These are phyloP conservation scores for Sclerotinia glacialis DNA, from an alignment of 2,329 filamentous ascomycete genomes.

Conservation along the genomic window DNA sequence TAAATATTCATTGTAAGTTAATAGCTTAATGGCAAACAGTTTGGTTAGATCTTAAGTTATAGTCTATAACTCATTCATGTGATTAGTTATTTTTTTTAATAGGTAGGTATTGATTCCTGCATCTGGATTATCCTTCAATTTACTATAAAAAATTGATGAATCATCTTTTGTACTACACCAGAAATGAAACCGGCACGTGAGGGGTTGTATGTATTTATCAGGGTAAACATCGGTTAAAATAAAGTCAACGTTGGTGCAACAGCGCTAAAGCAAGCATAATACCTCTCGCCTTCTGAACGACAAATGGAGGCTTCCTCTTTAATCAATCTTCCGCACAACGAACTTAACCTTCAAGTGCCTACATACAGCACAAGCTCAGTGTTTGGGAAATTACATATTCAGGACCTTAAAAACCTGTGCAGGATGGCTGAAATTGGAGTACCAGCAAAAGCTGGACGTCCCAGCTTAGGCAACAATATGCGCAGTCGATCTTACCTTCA, in stretches of 20 bases:
- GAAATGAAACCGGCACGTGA: no score
- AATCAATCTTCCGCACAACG: constrained; percentile 4
- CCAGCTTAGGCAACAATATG: constrained; percentile 43
- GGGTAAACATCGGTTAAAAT: not conserved
- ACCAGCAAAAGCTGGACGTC: constrained; percentile 29
- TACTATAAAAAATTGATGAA: no score
- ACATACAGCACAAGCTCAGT: not conserved
- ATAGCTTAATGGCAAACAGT: not conserved
- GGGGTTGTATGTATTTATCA: no score
- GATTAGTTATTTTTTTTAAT: not conserved
- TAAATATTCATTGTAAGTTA: not conserved
- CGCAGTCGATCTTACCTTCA: constrained; percentile 61
- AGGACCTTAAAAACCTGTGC: not conserved
- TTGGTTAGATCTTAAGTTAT: not conserved
- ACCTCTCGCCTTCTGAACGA: not conserved
- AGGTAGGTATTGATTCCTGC: not conserved
- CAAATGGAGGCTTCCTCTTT: not conserved
- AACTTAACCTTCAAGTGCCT: not conserved
- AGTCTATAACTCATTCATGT: not conserved
- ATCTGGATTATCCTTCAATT: not conserved
- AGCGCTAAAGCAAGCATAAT: not conserved
- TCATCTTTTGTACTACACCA: no score
- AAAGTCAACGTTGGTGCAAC: not conserved
- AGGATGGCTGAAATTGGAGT: constrained; percentile 18
- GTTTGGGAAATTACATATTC: not conserved